Evolutionary conservation across 179 eudicot species (phyloP).

Genomic region (Silene coronaria): DNA sequence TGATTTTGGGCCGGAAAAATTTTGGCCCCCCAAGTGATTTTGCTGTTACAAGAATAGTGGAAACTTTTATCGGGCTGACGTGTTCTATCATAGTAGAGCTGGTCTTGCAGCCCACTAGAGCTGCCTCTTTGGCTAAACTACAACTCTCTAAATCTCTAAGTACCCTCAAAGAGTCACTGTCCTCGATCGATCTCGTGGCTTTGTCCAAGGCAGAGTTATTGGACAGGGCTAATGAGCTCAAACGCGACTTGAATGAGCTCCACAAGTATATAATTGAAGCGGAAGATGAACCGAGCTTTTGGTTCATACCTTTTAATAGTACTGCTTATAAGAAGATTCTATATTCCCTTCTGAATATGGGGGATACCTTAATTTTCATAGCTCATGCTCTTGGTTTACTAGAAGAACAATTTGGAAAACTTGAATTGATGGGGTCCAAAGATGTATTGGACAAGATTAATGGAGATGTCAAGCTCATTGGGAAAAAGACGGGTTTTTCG

Average conservation of each 20-base stretch:
- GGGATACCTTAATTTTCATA: constrained; percentile 37
- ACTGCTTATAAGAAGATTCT: constrained; percentile 41
- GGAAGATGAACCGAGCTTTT: constrained; percentile 68
- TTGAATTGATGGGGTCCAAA: constrained; percentile 24
- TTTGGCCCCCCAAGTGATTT: constrained; percentile 66
- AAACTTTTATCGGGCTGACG: constrained; percentile 65
- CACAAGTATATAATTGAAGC: constrained; percentile 53
- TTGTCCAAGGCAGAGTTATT: constrained; percentile 16
- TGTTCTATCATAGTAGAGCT: constrained; percentile 55
- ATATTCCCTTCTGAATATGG: constrained; percentile 45
- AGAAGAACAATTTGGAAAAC: constrained; percentile 31
- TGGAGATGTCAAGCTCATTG: constrained; percentile 38
- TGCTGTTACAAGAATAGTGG: constrained; percentile 61
- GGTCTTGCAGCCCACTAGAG: constrained; percentile 61
- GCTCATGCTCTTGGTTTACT: constrained; percentile 40
- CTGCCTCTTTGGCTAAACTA: constrained; percentile 53
- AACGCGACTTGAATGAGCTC: constrained; percentile 37
- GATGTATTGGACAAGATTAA: constrained; percentile 37
- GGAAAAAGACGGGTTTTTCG: constrained; percentile 29
- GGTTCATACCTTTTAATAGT: constrained; percentile 62
- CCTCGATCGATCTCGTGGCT: constrained; percentile 19
- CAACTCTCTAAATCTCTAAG: constrained; percentile 44
- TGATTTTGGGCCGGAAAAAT: constrained; percentile 58
- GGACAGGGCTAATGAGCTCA: constrained; percentile 32
- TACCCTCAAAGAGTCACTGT: constrained; percentile 27